Percentiles rank a stretch among this genome's conserved stretches.
These are phyloP conservation scores for Ganoderma leucocontextum DNA, from an alignment of 1,284 basidiomycete genomes.

Conservation along the genomic window DNA sequence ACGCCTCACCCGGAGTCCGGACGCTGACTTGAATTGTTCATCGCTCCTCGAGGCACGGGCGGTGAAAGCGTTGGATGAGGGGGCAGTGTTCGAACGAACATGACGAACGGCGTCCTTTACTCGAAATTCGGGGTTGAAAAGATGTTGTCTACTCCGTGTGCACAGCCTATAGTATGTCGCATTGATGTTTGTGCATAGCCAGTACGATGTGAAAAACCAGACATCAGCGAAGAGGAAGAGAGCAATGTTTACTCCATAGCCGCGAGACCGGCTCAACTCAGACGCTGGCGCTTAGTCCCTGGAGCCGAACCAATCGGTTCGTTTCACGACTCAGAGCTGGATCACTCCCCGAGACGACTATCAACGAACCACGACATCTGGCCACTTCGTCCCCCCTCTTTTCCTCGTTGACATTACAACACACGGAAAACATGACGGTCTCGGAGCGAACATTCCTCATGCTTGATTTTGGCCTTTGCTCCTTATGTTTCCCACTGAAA, in stretches of 20 bases:
- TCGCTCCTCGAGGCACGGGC: constrained; percentile 10
- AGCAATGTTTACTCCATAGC: background rate
- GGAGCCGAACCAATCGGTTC: background rate
- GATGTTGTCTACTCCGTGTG: background rate
- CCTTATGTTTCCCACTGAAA: background rate
- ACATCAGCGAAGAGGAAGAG: background rate
- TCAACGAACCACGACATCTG: background rate
- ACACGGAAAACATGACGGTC: background rate
- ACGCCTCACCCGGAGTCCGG: background rate
- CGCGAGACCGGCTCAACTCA: background rate
- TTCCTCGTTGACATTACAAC: background rate
- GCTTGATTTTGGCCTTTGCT: background rate
- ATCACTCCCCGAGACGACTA: too few species aligned
- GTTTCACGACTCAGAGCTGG: background rate
- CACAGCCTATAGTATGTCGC: background rate
- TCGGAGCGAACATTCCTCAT: background rate
- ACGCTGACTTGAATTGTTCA: constrained; percentile 5
- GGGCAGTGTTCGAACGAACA: background rate
- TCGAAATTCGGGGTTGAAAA: background rate
- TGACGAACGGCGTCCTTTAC: background rate
- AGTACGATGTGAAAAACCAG: background rate
- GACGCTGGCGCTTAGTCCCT: background rate
- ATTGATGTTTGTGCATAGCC: background rate
- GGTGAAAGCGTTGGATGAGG: constrained; percentile 3
- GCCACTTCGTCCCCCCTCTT: background rate